phyloP scores from a whole-genome alignment of 257 asterid species.

The Henckelia pumila region DNA sequence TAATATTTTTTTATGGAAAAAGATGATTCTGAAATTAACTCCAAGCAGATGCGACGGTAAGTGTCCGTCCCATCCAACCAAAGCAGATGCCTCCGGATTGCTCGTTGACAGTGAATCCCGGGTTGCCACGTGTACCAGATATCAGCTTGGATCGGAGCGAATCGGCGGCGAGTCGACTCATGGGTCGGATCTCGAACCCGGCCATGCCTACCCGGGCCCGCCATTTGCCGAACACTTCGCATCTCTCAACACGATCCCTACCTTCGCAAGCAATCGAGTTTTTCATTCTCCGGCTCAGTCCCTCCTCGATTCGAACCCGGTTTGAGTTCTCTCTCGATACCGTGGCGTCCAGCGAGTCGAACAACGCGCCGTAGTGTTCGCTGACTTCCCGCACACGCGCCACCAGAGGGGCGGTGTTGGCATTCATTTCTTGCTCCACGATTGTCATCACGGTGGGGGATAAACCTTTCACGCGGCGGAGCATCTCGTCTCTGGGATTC shows the following conservation, averaged over 20 bases:
- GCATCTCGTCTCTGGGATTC: conserved; percentile 61
- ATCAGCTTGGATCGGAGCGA: conserved; percentile 54
- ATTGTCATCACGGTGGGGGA: conserved; percentile 67
- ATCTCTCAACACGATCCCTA: conserved; percentile 78
- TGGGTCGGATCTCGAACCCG: conserved; percentile 49
- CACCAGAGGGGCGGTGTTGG: conserved; percentile 62
- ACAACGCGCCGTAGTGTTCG: conserved; percentile 55
- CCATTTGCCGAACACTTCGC: conserved; percentile 90
- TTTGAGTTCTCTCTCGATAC: conserved; percentile 39
- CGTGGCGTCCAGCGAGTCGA: conserved; percentile 72
- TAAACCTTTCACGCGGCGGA: conserved; percentile 70
- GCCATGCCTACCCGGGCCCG: conserved; percentile 86
- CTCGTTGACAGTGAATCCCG: conserved; percentile 69
- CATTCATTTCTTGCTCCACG: conserved; percentile 78
- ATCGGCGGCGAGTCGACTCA: conserved; percentile 55
- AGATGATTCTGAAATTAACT: conserved; percentile 38
- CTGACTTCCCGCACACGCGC: conserved; percentile 69
- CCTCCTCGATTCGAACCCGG: conserved; percentile 68
- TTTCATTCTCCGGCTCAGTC: conserved; percentile 60
- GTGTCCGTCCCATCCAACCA: conserved; percentile 88
- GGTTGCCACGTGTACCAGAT: conserved; percentile 78
- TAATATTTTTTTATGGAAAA: too few species aligned
- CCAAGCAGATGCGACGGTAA: conserved; percentile 89
- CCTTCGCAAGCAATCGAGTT: conserved; percentile 97
- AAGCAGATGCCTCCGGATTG: conserved; percentile 70